Evolutionary conservation across 2,329 filamentous ascomycete species (phyloP).

Genomic region (Falciphora oryzae): DNA sequence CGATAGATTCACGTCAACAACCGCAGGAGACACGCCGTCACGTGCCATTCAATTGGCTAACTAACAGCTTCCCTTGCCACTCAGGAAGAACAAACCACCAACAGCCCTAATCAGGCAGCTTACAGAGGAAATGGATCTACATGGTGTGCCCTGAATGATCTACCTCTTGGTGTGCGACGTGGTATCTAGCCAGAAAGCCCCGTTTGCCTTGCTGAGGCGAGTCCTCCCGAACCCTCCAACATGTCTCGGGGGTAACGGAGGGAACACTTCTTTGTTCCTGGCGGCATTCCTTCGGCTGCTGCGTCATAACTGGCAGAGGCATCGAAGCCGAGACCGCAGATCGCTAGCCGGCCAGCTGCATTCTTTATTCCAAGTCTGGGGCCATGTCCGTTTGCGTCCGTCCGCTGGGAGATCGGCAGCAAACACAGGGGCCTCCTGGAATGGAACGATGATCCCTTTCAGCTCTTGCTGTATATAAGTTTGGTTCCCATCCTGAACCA

Average conservation of each 20-base stretch:
- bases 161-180: neutral
- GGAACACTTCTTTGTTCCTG: neutral
- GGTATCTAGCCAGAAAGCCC: neutral
- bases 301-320: neutral
- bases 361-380: neutral
- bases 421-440: neutral
- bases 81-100: neutral
- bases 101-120: neutral
- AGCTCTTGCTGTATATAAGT: neutral
- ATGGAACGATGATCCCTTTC: neutral
- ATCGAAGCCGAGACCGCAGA: neutral
- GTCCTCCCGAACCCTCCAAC: neutral
- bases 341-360: neutral
- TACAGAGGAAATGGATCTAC: neutral
- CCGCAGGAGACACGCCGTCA: neutral
- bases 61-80: neutral
- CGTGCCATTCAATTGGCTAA: neutral
- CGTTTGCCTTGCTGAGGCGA: neutral
- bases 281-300: neutral
- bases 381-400: neutral
- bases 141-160: neutral
- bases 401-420: neutral
- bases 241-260: neutral
- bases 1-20: too few species aligned
- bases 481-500: neutral